phyloP scores from a whole-genome alignment of 2,329 filamentous ascomycete genomes.

The Fusarium citri region DNA sequence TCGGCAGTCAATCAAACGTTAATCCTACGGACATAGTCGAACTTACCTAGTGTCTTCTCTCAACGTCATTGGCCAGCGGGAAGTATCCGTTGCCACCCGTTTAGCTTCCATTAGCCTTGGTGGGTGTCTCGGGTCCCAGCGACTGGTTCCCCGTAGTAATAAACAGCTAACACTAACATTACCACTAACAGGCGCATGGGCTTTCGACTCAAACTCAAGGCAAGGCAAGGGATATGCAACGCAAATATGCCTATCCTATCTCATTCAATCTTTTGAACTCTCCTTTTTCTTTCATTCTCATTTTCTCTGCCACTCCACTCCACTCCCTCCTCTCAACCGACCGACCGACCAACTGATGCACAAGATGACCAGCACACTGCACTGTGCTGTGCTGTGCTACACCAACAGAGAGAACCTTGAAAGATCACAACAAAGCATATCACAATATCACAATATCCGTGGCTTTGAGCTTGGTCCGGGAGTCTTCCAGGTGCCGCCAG shows the following conservation, averaged over 20 bases:
- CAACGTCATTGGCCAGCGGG: slow-evolving; percentile 17
- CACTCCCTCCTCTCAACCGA: background rate
- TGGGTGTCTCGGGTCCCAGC: slow-evolving; percentile 12
- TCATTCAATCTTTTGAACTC: slow-evolving; percentile 8
- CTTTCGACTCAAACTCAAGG: slow-evolving; percentile 4
- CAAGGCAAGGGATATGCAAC: slow-evolving; percentile 23
- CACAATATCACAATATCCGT: background rate
- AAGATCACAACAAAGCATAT: background rate
- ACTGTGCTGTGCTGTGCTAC: background rate
- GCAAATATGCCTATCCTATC: slow-evolving; percentile 15
- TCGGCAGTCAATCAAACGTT: slow-evolving; percentile 21
- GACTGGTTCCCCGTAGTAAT: slow-evolving; percentile 21
- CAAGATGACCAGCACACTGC: background rate
- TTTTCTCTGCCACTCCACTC: background rate
- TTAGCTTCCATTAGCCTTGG: slow-evolving; percentile 6
- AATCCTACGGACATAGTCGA: slow-evolving; percentile 10
- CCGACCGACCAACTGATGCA: slow-evolving; percentile 10
- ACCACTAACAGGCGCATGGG: background rate
- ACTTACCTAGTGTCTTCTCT: background rate
- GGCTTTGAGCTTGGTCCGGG: background rate
- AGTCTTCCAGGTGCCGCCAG: slow-evolving; percentile 12
- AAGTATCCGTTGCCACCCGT: slow-evolving; percentile 2
- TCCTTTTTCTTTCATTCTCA: background rate
- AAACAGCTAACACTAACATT: slow-evolving; percentile 5
- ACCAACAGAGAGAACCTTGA: background rate